Evolutionary conservation across 2,329 filamentous ascomycete species (phyloP).

Genomic region (Monosporascus sp.): DNA sequence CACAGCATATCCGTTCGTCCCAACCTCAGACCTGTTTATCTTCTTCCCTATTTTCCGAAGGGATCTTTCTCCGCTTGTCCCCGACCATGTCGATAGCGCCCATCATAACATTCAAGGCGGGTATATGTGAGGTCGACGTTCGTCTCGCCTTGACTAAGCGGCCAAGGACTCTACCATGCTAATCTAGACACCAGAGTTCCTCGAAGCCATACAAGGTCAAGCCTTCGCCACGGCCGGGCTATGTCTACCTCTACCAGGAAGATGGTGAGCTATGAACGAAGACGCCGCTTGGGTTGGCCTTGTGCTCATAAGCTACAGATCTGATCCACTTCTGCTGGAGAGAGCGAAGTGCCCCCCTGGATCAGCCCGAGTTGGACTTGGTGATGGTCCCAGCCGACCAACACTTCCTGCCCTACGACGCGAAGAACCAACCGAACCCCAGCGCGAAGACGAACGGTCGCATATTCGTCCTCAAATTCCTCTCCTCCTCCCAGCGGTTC

Average conservation of each 20-base stretch:
- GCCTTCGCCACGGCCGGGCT: constrained; percentile 68
- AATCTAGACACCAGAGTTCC: constrained; percentile 16
- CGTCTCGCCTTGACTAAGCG: constrained; percentile 29
- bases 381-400: constrained; percentile 91
- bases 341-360: constrained; percentile 63
- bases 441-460: constrained; percentile 73
- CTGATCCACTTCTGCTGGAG: constrained; percentile 98
- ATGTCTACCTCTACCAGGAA: constrained; percentile 87
- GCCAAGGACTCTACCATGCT: constrained; percentile 6
- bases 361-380: constrained; percentile 77
- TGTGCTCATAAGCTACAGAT: constrained; percentile 45
- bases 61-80: background rate
- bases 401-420: constrained; percentile 76
- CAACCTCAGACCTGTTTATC: constrained; percentile 3
- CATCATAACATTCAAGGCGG: constrained; percentile 94
- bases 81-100: constrained; percentile 72
- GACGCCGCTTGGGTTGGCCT: background rate
- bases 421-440: constrained; percentile 49
- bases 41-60: background rate
- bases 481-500: constrained; percentile 83
- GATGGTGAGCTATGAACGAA: constrained; percentile 56
- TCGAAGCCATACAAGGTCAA: constrained; percentile 64
- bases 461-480: constrained; percentile 90
- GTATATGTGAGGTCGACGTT: constrained; percentile 80
- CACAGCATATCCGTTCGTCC: background rate